These are phyloP conservation scores for Protomyces inundatus DNA, from an alignment of 1,139 yeast genomes.

Conservation along the genomic window DNA sequence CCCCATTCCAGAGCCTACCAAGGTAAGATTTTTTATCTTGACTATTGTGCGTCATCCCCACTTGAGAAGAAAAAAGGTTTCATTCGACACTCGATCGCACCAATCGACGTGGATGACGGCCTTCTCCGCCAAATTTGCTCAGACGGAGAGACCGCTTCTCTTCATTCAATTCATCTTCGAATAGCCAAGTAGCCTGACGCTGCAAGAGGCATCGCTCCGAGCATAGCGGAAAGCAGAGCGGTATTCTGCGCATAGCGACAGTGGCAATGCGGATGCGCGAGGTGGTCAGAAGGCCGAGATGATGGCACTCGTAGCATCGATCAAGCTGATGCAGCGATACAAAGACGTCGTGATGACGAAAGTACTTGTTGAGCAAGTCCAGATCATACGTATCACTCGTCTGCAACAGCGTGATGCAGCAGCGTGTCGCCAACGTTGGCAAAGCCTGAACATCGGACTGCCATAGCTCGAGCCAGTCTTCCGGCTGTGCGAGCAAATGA, in stretches of 20 bases:
- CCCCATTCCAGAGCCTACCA: too few relatives aligned
- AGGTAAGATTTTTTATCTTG: too few relatives aligned
- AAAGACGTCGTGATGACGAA: neutral
- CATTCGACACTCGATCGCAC: too few relatives aligned
- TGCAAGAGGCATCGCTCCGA: neutral
- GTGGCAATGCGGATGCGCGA: neutral
- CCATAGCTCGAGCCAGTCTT: neutral
- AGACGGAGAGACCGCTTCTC: neutral
- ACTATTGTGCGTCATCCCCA: too few relatives aligned
- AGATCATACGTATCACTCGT: neutral
- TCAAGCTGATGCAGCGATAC: neutral
- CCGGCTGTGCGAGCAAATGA: neutral
- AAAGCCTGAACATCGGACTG: neutral
- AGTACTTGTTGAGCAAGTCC: neutral
- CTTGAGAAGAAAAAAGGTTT: too few relatives aligned
- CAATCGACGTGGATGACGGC: neutral
- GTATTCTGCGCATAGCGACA: neutral
- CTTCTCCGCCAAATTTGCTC: neutral
- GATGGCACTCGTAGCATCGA: neutral
- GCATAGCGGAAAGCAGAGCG: neutral
- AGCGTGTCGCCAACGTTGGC: neutral
- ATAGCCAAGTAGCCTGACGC: neutral
- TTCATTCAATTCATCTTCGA: neutral
- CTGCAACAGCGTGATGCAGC: neutral
- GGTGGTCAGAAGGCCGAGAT: neutral